Evolutionary conservation across 441 rosid species (phyloP), one percentile per base, ranked within the genome.

Genomic region (Melastoma candidum): DNA sequence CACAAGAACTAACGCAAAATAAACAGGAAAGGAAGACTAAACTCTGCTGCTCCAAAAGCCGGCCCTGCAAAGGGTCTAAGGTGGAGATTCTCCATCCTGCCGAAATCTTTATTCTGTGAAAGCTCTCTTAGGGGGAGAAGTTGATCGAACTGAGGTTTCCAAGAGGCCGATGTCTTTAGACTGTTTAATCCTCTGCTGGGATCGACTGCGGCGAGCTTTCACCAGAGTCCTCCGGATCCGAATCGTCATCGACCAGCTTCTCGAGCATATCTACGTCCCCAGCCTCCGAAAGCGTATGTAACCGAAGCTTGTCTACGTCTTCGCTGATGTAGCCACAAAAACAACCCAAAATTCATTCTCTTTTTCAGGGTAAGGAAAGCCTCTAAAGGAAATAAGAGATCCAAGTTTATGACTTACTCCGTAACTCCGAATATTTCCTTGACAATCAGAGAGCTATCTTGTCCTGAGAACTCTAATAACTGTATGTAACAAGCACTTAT

Each of bases 401-500:
- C 3, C 7, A 48, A 24, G 53, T 58, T 22, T 46, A 48, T 63
- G 36, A 64, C 81, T 66, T 89, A 89, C 96, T 86, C 98, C 72
- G 95, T 64, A 45, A 83, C 98, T 63, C 98, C 97, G 27, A 86
- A 89, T 60, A 93, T 84, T 76, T 93, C 95, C 78, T 88, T 88
- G 43, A 89, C 78, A 36, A 81, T 71, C 26, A 93, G 77, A 44
- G 98, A 82, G 77, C 70, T 81, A 66, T 86, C 93, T 71, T 76
- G 70, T 3, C 77, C 70, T 63, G 95, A 84, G 73, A 93, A 82
- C 71, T 88, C 98, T 32, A 90, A 95, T 71, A 88, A 76, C 96
- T 93, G 87, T 64, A 29, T 29, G 36, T 3, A 3, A 32, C 41
- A 32, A 32, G 41, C 41, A 32, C 41, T 6, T 6, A 29, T 6